A percentile compares a stretch with the other conserved stretches of the same genome.
Evolutionary conservation across 495 filamentous ascomycete species (phyloP).

Genomic region (Massariosphaeria phaeospora): DNA sequence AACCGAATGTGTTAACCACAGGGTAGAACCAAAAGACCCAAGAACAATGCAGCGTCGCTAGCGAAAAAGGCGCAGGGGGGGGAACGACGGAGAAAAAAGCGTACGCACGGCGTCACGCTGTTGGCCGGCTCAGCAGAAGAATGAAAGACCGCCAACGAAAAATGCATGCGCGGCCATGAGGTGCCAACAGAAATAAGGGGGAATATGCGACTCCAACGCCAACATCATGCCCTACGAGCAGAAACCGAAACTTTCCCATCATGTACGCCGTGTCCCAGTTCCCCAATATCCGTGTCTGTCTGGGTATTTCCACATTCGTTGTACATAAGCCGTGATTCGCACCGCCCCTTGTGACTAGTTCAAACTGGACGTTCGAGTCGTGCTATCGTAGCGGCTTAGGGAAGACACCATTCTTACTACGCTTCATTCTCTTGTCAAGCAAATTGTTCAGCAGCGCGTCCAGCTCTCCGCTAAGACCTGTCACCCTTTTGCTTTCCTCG

Average conservation of each 20-base stretch:
- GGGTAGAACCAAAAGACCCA: too few relatives aligned
- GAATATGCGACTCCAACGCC: background rate
- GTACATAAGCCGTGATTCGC: background rate
- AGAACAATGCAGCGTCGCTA: too few relatives aligned
- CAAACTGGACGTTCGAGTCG: too few relatives aligned
- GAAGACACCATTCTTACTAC: background rate
- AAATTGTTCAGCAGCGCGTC: conserved; percentile 20
- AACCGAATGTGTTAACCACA: too few relatives aligned
- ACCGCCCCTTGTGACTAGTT: background rate
- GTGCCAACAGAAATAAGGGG: background rate
- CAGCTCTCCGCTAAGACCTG: conserved; percentile 18
- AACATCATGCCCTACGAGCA: background rate
- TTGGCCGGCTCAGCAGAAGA: background rate
- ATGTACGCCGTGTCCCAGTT: background rate
- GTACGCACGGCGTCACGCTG: conserved; percentile 5
- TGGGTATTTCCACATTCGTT: background rate
- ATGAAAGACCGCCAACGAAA: background rate
- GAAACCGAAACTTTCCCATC: background rate
- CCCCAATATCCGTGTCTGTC: background rate
- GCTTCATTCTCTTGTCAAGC: conserved; percentile 22
- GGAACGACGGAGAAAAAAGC: conserved; percentile 1
- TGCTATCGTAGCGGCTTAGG: background rate
- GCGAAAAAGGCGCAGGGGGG: too few relatives aligned
- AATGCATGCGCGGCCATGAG: background rate
- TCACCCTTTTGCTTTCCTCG: conserved; percentile 58